Conservation (phyloP, 305 asterid species). For the Andrographis paniculata region DNA sequence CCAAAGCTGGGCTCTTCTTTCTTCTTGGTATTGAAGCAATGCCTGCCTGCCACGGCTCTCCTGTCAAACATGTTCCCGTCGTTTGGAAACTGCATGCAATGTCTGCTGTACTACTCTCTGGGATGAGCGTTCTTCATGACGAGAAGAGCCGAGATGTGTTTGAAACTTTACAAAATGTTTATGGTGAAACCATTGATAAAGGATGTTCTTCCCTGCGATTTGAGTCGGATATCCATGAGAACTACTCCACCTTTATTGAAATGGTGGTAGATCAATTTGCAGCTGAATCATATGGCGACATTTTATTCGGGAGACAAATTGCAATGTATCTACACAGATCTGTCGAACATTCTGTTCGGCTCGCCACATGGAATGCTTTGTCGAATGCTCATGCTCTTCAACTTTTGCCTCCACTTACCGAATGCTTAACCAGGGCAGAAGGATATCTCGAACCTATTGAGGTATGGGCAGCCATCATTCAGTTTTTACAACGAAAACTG, state of each 20-base stretch:
- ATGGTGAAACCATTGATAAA: conserved; percentile 54
- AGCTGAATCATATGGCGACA: conserved; percentile 88
- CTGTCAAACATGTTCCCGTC: conserved; percentile 43
- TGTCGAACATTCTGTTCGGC: conserved; percentile 76
- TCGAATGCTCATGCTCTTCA: conserved; percentile 71
- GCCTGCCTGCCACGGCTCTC: conserved; percentile 30
- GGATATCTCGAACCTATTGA: conserved; percentile 88
- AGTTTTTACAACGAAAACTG: too few relatives aligned
- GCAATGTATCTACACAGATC: conserved; percentile 60
- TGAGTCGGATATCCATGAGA: conserved; percentile 56
- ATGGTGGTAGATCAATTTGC: conserved; percentile 81
- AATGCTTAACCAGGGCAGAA: conserved; percentile 47
- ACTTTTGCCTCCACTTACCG: conserved; percentile 61
- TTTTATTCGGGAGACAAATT: conserved; percentile 75
- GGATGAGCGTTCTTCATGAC: conserved; percentile 67
- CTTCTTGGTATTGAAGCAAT: conserved; percentile 72
- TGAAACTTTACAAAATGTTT: conserved; percentile 59
- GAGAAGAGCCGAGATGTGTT: conserved; percentile 67
- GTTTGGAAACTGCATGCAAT: conserved; percentile 89
- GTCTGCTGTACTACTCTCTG: conserved; percentile 57
- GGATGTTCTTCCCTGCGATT: conserved; percentile 29
- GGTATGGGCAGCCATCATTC: too few relatives aligned
- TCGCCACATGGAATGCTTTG: conserved; percentile 73
- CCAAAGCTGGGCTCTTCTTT: conserved; percentile 78
- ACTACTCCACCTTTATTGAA: conserved; percentile 70